These are phyloP conservation scores for Malus asiatica DNA, from an alignment of 306 rosid genomes.

Conservation along the genomic window DNA sequence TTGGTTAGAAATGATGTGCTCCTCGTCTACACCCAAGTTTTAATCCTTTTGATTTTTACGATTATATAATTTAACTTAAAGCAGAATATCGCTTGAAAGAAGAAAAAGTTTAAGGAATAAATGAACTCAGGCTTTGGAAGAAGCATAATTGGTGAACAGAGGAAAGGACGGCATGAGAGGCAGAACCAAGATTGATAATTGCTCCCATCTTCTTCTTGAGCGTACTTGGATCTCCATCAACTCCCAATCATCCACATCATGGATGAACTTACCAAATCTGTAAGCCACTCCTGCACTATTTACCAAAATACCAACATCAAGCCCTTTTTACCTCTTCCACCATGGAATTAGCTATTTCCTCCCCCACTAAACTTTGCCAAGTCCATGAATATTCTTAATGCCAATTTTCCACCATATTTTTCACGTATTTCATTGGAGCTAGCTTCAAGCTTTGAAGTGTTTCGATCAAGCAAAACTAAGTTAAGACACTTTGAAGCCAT, in stretches of 20 bases:
- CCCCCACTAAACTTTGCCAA: constrained; percentile 16
- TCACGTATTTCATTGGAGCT: constrained; percentile 17
- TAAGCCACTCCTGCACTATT: constrained; percentile 44
- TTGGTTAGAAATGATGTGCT: no score
- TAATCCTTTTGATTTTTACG: no score
- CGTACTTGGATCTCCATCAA: constrained; percentile 21
- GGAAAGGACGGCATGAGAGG: constrained; percentile 33
- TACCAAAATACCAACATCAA: constrained; percentile 30
- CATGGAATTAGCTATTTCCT: constrained; percentile 1
- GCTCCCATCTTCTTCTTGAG: constrained; percentile 43
- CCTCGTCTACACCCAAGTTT: no score
- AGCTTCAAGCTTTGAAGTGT: constrained; percentile 23
- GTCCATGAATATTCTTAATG: constrained; percentile 23
- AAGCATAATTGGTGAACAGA: constrained; percentile 28
- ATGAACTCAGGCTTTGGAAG: constrained; percentile 40
- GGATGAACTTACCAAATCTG: constrained; percentile 27
- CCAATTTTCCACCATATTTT: neutral
- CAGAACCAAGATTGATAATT: constrained; percentile 45
- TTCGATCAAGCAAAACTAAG: constrained; percentile 24
- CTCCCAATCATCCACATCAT: constrained; percentile 34
- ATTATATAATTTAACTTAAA: no score
- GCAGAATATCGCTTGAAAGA: neutral
- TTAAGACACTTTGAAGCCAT: constrained; percentile 45
- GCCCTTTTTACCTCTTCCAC: constrained; percentile 1
- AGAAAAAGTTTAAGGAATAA: neutral